phyloP scores from a whole-genome alignment of 2,329 filamentous ascomycete genomes.

The Scedosporium dehoogii region DNA sequence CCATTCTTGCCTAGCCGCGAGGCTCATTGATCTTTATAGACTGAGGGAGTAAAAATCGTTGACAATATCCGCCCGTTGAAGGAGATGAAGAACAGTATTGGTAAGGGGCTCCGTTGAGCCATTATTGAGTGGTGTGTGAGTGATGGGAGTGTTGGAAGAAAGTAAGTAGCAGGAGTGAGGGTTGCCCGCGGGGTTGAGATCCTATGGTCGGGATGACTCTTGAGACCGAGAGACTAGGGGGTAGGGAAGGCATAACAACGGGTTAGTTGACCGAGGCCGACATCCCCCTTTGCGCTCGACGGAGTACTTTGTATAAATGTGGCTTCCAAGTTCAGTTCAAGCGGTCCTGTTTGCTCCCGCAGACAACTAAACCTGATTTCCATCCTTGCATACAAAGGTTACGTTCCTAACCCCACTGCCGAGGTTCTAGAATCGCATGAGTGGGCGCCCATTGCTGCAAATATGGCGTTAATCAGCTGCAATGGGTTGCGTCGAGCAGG shows the following conservation, averaged over 20 bases:
- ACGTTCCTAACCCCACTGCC: background rate
- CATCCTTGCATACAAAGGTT: background rate
- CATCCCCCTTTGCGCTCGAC: background rate
- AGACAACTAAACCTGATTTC: background rate
- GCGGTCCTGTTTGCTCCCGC: slow-evolving; percentile 5
- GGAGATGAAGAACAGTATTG: background rate
- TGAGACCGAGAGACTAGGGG: background rate
- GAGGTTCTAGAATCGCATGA: too few relatives aligned
- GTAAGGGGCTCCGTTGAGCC: background rate
- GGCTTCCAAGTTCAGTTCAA: background rate
- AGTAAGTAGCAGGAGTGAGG: background rate
- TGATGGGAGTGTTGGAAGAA: background rate
- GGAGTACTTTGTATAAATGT: background rate
- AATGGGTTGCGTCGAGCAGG: too few relatives aligned
- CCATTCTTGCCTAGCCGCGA: slow-evolving; percentile 7
- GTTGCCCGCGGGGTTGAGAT: background rate
- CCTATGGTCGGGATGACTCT: background rate
- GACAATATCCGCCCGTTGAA: slow-evolving; percentile 1
- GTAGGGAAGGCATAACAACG: background rate
- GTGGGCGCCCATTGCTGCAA: too few relatives aligned
- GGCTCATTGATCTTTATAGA: slow-evolving; percentile 6
- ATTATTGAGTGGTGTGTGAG: background rate
- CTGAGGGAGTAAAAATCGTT: background rate
- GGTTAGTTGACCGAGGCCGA: background rate
- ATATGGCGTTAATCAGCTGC: too few relatives aligned